Percentiles rank a stretch among this genome's conserved stretches.
These are phyloP conservation scores for Psilocybe cyanescens DNA, from an alignment of 768 basidiomycete genomes.

Conservation along the genomic window DNA sequence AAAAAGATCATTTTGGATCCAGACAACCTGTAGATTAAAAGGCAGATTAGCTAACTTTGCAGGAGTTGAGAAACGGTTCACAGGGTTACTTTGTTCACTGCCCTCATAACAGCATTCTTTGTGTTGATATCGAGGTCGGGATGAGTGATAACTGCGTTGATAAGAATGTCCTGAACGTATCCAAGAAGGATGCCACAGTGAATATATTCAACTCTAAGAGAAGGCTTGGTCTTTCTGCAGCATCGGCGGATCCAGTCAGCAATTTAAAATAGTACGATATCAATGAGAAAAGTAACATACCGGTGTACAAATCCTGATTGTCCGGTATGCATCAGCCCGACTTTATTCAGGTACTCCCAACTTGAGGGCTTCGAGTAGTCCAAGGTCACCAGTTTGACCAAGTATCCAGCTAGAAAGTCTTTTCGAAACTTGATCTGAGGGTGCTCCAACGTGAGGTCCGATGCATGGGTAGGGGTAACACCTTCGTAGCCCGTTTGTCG, in stretches of 20 bases:
- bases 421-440: slow-evolving; percentile 53
- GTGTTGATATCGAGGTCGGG: slow-evolving; percentile 39
- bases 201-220: slow-evolving; percentile 40
- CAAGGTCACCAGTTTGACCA: slow-evolving; percentile 42
- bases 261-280: neutral
- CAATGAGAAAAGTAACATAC: slow-evolving; percentile 21
- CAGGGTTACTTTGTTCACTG: slow-evolving; percentile 45
- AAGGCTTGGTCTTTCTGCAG: slow-evolving; percentile 28
- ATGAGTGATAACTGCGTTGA: slow-evolving; percentile 43
- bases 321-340: slow-evolving; percentile 55
- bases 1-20: slow-evolving; percentile 55
- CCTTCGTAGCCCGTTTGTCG: slow-evolving; percentile 45
- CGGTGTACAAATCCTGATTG: slow-evolving; percentile 45
- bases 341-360: slow-evolving; percentile 52
- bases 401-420: slow-evolving; percentile 37
- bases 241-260: neutral
- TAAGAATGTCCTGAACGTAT: slow-evolving; percentile 48
- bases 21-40: slow-evolving; percentile 36
- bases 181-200: slow-evolving; percentile 46
- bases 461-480: slow-evolving; percentile 35
- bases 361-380: slow-evolving; percentile 44
- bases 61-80: neutral
- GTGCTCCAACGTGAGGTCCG: slow-evolving; percentile 45
- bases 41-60: neutral
- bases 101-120: slow-evolving; percentile 44